Percentiles rank a stretch among this genome's conserved stretches.
Conservation (phyloP, 805 yeast species). For the Candida easanensis region DNA sequence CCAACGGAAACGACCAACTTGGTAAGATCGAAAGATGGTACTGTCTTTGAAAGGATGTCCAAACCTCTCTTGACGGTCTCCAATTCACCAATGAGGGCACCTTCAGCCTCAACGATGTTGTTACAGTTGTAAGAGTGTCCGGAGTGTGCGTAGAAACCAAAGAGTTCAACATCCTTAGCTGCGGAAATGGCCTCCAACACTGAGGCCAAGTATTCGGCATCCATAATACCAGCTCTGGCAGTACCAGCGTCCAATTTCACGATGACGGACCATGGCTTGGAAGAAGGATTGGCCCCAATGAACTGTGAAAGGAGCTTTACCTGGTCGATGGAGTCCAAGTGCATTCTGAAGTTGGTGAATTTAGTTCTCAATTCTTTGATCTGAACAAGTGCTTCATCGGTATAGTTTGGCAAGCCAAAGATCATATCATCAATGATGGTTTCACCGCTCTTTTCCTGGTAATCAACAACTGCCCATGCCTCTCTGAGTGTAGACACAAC, state of each 20-base stretch:
- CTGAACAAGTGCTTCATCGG: constrained; percentile 45
- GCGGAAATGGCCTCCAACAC: constrained; percentile 34
- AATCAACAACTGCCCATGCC: constrained; percentile 48
- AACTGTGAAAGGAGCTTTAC: constrained; percentile 43
- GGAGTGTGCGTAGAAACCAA: constrained; percentile 77
- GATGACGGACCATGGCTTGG: constrained; percentile 57
- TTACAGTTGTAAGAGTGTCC: constrained; percentile 67
- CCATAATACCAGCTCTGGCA: constrained; percentile 58
- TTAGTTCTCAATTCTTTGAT: constrained; percentile 40
- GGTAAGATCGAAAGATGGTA: constrained; percentile 35
- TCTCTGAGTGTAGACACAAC: constrained; percentile 71
- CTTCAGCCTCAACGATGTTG: constrained; percentile 44
- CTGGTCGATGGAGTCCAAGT: constrained; percentile 63
- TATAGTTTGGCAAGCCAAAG: constrained; percentile 58
- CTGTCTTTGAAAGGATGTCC: constrained; percentile 29
- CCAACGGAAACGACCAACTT: constrained; percentile 64
- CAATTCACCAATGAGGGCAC: constrained; percentile 53
- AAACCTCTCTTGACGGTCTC: constrained; percentile 55
- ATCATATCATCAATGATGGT: constrained; percentile 43
- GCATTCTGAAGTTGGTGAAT: constrained; percentile 46
- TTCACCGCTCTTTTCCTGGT: constrained; percentile 28
- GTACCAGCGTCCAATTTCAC: constrained; percentile 73
- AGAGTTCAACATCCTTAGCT: constrained; percentile 39
- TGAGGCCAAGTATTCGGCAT: constrained; percentile 33
- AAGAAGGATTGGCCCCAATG: constrained; percentile 24